phyloP scores from a whole-genome alignment of 805 yeast genomes.

The Metschnikowia henanensis region DNA sequence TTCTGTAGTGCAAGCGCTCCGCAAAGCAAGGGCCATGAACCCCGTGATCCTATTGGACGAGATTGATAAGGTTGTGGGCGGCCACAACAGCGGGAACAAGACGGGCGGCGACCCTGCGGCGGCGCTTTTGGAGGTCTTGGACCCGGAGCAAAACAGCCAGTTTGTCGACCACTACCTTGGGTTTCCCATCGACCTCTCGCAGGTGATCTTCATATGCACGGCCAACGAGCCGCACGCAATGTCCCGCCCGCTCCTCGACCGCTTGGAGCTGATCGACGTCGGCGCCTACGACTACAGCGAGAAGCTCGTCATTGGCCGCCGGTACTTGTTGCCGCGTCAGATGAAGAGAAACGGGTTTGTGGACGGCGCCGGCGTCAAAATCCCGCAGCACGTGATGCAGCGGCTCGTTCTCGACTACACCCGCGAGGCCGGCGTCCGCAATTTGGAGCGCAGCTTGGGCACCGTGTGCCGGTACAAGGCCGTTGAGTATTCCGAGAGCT shows the following conservation, averaged over 20 bases:
- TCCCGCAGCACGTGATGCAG: conserved; percentile 56
- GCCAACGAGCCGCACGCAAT: conserved; percentile 75
- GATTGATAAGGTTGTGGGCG: conserved; percentile 74
- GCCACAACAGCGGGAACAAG: conserved; percentile 41
- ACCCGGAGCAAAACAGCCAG: conserved; percentile 81
- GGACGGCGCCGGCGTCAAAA: conserved; percentile 34
- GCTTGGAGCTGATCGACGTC: conserved; percentile 79
- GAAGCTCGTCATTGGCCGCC: conserved; percentile 68
- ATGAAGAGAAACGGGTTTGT: conserved; percentile 64
- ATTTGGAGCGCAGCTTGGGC: conserved; percentile 72
- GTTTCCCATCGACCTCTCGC: conserved; percentile 81
- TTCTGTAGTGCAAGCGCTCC: conserved; percentile 67
- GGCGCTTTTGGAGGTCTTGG: conserved; percentile 82
- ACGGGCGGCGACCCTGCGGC: conserved; percentile 88
- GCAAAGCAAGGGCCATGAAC: conserved; percentile 75
- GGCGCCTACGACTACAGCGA: conserved; percentile 81
- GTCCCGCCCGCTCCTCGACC: conserved; percentile 75
- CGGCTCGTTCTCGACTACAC: conserved; percentile 69
- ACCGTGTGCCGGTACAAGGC: conserved; percentile 81
- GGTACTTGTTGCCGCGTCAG: conserved; percentile 75
- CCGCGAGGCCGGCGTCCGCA: conserved; percentile 84
- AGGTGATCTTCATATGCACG: conserved; percentile 80
- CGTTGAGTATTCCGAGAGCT: conserved; percentile 54
- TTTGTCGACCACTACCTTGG: conserved; percentile 85
- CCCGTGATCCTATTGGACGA: conserved; percentile 85